Evolutionary conservation across 345 rosid genomes (phyloP).

Genomic region (Populus nigra): DNA sequence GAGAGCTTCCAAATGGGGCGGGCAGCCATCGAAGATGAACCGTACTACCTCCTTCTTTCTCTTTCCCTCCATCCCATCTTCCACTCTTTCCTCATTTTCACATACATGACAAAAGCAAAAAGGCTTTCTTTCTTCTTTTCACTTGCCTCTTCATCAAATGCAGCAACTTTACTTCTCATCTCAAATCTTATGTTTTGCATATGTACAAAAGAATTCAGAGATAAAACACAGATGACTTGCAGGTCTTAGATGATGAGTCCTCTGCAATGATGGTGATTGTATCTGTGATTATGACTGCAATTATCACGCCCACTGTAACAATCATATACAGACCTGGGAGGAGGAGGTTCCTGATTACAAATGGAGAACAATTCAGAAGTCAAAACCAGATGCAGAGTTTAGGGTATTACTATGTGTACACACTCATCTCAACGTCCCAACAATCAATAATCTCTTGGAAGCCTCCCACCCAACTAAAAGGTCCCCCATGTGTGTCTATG

Average conservation of each 20-base stretch:
- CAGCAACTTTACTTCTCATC: not conserved
- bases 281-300: conserved; percentile 68
- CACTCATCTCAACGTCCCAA: conserved; percentile 85
- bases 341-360: conserved; percentile 60
- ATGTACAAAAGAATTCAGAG: not conserved
- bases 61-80: not conserved
- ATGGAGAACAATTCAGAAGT: conserved; percentile 57
- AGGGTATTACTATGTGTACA: conserved; percentile 68
- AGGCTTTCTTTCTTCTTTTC: not conserved
- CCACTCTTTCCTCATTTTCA: not conserved
- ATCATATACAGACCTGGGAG: conserved; percentile 60
- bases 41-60: not conserved
- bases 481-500: conserved; percentile 71
- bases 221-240: conserved; percentile 13
- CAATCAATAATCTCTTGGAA: conserved; percentile 82
- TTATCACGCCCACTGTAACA: conserved; percentile 64
- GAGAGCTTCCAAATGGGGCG: conserved; percentile 12
- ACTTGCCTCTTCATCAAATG: not conserved
- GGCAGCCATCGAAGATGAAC: conserved; percentile 19
- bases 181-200: not conserved
- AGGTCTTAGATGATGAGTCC: conserved; percentile 73
- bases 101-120: not conserved
- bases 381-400: conserved; percentile 67
- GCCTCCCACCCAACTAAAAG: conserved; percentile 75
- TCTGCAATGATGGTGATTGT: conserved; percentile 81